Evolutionary conservation across 768 basidiomycete species (phyloP), one percentile per base, ranked within the genome.

Genomic region (Pleurotus salmoneostramineus): DNA sequence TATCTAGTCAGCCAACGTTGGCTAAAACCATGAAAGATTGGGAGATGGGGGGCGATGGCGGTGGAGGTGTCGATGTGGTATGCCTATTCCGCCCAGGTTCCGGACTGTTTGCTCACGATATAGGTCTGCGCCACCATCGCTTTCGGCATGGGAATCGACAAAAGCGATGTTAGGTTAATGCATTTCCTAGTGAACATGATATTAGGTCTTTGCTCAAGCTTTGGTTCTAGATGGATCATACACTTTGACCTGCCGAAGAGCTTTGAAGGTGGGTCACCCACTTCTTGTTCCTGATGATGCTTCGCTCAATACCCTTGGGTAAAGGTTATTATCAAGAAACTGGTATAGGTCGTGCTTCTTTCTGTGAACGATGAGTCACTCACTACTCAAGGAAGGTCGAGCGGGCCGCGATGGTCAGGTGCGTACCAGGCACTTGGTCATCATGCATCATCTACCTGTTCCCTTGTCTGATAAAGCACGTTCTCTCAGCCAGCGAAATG

Each of bases 271-370:
- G 37, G 60, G 69, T 60, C 33, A 54, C 15, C 47, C 31, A 6
- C 10, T 8, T 37, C 59, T 34, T 11, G 43, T 56, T 31, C 37
- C 14, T 59, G 49, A 35, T 40, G 2, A 56, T 42, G 58, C 47
- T 40, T 40, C 3, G n/a, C n/a, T 40, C 37, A 40, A 8, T 40
- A 10, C 34, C 6, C 42, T 14, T 8, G 48, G 54, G 44, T 27
- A 11, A 54, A 91, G 91, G 90, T 0, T 94, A 87, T 68, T 94
- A 94, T 68, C 92, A 93, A 68, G 92, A 93, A 70, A 93, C 91
- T 61, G 90, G 89, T 85, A 63, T 21, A 76, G 59, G 3, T 7
- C 32, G 21, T 27, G 21, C 10, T 43, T 32, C 11, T 7, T n/a
- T 27, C 10, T n/a, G n/a, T 3, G n/a, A 40, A 33, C 7, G 47